Evolutionary conservation across 2,329 filamentous ascomycete genomes (phyloP).

Genomic region (Raffaelea arxii): DNA sequence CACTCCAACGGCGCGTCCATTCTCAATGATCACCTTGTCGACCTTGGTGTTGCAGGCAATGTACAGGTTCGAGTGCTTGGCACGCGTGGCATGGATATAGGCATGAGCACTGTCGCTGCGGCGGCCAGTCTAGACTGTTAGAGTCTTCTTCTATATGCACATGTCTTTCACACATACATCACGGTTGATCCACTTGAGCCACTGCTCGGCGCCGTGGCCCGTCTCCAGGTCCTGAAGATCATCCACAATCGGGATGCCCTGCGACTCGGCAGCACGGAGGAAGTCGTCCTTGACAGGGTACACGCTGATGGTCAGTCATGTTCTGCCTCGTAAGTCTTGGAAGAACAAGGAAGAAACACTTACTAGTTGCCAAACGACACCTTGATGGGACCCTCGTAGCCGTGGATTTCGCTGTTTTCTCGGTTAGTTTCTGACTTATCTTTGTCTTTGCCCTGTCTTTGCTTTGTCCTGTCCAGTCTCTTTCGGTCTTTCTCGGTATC

Average conservation of each 20-base stretch:
- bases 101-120: slow-evolving; percentile 69
- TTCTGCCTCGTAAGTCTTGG: neutral
- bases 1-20: slow-evolving; percentile 62
- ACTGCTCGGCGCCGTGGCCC: slow-evolving; percentile 66
- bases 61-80: slow-evolving; percentile 61
- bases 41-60: slow-evolving; percentile 68
- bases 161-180: slow-evolving; percentile 28
- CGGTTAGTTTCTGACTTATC: too few relatives aligned
- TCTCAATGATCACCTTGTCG: slow-evolving; percentile 65
- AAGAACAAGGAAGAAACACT: slow-evolving; percentile 5
- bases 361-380: slow-evolving; percentile 69
- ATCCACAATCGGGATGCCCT: slow-evolving; percentile 66
- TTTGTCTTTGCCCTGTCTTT: too few relatives aligned
- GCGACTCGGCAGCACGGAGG: slow-evolving; percentile 60
- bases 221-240: slow-evolving; percentile 65
- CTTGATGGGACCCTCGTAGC: slow-evolving; percentile 72
- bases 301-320: slow-evolving; percentile 28
- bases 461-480: slow-evolving; percentile 20
- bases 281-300: slow-evolving; percentile 80
- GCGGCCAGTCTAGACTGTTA: slow-evolving; percentile 49
- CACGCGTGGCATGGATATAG: slow-evolving; percentile 67
- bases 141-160: too few relatives aligned
- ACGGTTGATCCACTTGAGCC: slow-evolving; percentile 67
- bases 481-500: neutral
- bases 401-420: slow-evolving; percentile 51